Conservation (phyloP, 805 yeast genomes). For the Starmera dryadoides region DNA sequence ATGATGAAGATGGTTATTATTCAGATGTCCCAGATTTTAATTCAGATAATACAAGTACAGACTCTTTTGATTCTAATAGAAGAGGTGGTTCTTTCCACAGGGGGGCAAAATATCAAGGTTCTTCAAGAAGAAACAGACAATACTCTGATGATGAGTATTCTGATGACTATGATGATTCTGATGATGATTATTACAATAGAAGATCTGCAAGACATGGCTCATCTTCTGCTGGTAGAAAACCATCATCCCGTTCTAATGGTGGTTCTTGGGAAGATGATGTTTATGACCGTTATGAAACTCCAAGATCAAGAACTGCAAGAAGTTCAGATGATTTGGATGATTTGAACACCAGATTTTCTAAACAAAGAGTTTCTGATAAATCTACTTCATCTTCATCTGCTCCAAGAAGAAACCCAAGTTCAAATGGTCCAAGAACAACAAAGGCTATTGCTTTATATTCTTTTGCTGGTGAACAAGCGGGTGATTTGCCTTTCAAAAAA, state of each 20-base stretch:
- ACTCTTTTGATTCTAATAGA: constrained; percentile 28
- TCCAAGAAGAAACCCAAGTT: constrained; percentile 33
- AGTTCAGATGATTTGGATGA: constrained; percentile 26
- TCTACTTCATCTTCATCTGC: constrained; percentile 33
- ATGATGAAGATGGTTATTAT: constrained; percentile 42
- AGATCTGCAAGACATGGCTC: constrained; percentile 21
- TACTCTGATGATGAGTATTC: constrained; percentile 19
- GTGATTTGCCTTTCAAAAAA: constrained; percentile 87
- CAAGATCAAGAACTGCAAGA: constrained; percentile 7
- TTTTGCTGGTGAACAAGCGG: constrained; percentile 88
- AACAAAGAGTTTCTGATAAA: constrained; percentile 29
- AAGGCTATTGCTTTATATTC: constrained; percentile 88
- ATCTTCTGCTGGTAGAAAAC: constrained; percentile 7
- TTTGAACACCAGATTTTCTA: constrained; percentile 28
- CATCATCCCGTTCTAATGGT: constrained; percentile 4
- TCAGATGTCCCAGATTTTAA: constrained; percentile 47
- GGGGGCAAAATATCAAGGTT: constrained; percentile 13
- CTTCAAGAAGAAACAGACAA: constrained; percentile 12
- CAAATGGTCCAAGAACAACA: constrained; percentile 31
- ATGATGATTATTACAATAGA: constrained; percentile 34
- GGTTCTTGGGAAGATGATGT: constrained; percentile 87
- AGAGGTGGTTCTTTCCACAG: constrained; percentile 13
- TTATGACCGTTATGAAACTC: constrained; percentile 46
- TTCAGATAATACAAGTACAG: constrained; percentile 11
- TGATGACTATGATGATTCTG: constrained; percentile 23